Base-by-base conservation (phyloP, 768 basidiomycete species). In the Pleurotus djamor region DNA sequence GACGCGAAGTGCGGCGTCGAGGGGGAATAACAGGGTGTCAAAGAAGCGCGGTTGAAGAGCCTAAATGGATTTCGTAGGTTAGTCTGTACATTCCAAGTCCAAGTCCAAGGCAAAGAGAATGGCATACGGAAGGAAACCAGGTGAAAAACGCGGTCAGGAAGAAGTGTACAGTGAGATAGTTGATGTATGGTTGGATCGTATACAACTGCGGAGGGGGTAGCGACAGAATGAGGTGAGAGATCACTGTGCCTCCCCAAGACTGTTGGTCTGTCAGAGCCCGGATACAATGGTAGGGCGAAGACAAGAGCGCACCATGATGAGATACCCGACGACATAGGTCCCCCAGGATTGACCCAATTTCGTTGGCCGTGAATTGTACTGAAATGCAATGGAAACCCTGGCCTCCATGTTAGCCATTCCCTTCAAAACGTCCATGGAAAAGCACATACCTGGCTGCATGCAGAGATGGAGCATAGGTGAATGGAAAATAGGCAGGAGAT, bases 161-260 rank as follows among this genome's bases (percentile, higher is more conserved):
- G 21, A 83, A 64, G 64, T 83, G 82, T 2, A 80, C 75, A 1
- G 74, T 64, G 36, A 81, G 63, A 63, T 84, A 84, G 68, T 79
- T 81, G 61, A 79, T 74, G 62, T 76, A 81, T 17, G 78, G 79
- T 21, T 72, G 66, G 32, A 75, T 61, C 1, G 78, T 76, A 63
- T 82, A 80, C 34, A 83, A 67, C 66, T 76, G 74, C 0, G 81
- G 80, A 14, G 79, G 76, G 0, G 81, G 78, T 34, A 82, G 63
- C 34, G 71, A 72, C 3, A 84, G 71, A 17, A 83, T 63, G 14
- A 76, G 62, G 67, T 81, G 77, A 0, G 79, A 75, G 4, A 75
- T 61, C 1, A 83, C 28, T 9, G 75, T 73, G 17, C 82, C 83
- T 16, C 81, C 80, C 82, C 82, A 84, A 59, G 74, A 71, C 76